These are phyloP conservation scores for Fusarium buharicum DNA, from an alignment of 2,329 filamentous ascomycete species.

Conservation along the genomic window DNA sequence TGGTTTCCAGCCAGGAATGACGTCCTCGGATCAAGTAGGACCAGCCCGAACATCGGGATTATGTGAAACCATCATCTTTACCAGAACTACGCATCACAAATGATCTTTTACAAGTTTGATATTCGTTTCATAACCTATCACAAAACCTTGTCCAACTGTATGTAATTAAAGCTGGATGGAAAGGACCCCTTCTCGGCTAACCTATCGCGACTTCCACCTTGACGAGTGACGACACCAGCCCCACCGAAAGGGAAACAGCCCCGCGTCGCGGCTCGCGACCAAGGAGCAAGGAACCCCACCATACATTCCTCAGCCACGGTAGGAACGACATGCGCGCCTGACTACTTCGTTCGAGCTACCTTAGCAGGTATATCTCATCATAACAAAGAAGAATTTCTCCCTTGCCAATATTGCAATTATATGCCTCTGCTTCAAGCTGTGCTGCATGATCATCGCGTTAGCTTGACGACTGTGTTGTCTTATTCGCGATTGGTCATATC, in stretches of 20 bases:
- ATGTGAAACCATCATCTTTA: not conserved
- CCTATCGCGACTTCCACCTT: slow-evolving; percentile 6
- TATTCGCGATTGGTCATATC: not conserved
- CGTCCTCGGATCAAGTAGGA: too few species aligned
- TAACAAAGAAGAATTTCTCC: not conserved
- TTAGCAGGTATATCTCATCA: slow-evolving; percentile 2
- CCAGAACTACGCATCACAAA: not conserved
- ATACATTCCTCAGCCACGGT: slow-evolving; percentile 7
- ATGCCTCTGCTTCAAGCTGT: not conserved
- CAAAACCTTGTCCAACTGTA: slow-evolving; percentile 16
- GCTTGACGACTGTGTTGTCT: not conserved
- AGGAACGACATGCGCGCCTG: slow-evolving; percentile 31
- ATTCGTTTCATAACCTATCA: slow-evolving; percentile 26
- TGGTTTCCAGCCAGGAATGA: too few species aligned
- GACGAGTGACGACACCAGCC: slow-evolving; percentile 33
- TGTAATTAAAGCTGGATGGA: slow-evolving; percentile 4
- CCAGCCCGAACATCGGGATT: not conserved
- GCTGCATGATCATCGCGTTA: not conserved
- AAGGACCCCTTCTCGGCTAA: slow-evolving; percentile 18
- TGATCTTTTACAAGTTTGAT: slow-evolving; percentile 14
- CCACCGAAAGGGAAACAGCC: slow-evolving; percentile 32
- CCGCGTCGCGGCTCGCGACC: slow-evolving; percentile 29
- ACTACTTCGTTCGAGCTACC: slow-evolving; percentile 12
- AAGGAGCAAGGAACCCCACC: slow-evolving; percentile 26
- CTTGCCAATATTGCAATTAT: not conserved